Percentiles rank a stretch among this genome's conserved stretches.
phyloP scores from a whole-genome alignment of 2,329 filamentous ascomycete species.

The Fusarium acutatum region DNA sequence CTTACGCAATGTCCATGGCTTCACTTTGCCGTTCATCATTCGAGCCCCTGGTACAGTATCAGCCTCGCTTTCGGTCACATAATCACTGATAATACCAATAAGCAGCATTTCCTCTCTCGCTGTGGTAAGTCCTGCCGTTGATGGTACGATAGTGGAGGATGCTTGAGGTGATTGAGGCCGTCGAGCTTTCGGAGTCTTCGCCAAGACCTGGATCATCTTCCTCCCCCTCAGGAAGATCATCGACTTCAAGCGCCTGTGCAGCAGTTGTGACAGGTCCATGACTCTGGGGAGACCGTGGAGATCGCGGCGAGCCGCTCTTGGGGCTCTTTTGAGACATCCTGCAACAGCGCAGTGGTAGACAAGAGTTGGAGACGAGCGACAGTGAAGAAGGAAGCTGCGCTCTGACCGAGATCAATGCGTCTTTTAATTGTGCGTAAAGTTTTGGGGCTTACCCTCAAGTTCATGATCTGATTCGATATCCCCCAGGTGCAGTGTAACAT shows the following conservation, averaged over 20 bases:
- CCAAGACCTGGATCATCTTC: slow-evolving; percentile 14
- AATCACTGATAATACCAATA: not conserved
- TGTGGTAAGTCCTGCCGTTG: slow-evolving; percentile 11
- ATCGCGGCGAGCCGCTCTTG: not conserved
- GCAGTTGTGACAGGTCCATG: not conserved
- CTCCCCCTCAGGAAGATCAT: not conserved
- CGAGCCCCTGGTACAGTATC: not conserved
- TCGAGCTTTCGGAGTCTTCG: slow-evolving; percentile 2
- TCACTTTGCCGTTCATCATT: slow-evolving; percentile 18
- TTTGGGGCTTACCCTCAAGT: not conserved
- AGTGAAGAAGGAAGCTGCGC: not conserved
- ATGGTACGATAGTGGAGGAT: slow-evolving; percentile 19
- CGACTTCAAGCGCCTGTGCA: not conserved
- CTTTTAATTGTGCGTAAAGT: not conserved
- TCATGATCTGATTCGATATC: slow-evolving; percentile 3
- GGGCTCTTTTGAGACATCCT: not conserved
- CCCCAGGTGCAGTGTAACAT: not conserved
- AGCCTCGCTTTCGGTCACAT: not conserved
- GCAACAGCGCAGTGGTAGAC: not conserved
- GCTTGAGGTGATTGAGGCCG: slow-evolving; percentile 10
- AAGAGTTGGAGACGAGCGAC: not conserved
- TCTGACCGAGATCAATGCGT: not conserved
- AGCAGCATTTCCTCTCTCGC: slow-evolving; percentile 13
- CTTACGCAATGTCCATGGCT: slow-evolving; percentile 17
- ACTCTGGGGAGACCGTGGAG: not conserved